Evolutionary conservation across 768 basidiomycete genomes (phyloP).

Genomic region (Xerocomellus dryophilus): DNA sequence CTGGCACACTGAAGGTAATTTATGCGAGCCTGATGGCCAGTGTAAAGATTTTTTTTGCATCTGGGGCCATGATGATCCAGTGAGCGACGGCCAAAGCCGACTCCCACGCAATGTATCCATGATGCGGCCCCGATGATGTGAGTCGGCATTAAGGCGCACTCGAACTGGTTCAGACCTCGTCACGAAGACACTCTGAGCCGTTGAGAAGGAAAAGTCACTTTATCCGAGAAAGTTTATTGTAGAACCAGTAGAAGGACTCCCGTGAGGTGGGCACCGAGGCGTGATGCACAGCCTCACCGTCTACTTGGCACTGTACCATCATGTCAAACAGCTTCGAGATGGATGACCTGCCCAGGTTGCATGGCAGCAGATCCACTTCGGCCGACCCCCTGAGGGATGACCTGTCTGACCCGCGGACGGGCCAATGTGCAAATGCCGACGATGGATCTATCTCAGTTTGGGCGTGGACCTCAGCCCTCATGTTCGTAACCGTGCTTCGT

Average conservation of each 20-base stretch:
- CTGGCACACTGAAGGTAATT: not conserved
- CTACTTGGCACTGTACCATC: not conserved
- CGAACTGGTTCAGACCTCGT: not conserved
- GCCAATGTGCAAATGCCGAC: slow-evolving; percentile 3
- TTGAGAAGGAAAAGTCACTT: no score
- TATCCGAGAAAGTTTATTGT: no score
- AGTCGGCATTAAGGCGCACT: not conserved
- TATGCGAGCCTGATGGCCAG: not conserved
- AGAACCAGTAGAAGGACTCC: no score
- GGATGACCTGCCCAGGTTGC: slow-evolving; percentile 33
- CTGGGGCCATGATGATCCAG: not conserved
- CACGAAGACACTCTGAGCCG: no score
- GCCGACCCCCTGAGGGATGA: slow-evolving; percentile 8
- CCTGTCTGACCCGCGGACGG: not conserved
- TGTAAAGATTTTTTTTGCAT: not conserved
- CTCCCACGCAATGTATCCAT: not conserved
- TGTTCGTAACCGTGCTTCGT: slow-evolving; percentile 24
- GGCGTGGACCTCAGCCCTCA: slow-evolving; percentile 37
- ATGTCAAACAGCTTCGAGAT: slow-evolving; percentile 41
- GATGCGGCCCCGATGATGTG: no score
- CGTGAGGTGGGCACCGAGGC: no score
- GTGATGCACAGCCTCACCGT: not conserved
- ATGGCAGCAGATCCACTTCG: slow-evolving; percentile 1
- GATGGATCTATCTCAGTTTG: slow-evolving; percentile 35
- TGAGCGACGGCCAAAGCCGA: not conserved